Base-by-base conservation (phyloP, 2,329 filamentous ascomycete species). In the Arthroderma uncinatum region DNA sequence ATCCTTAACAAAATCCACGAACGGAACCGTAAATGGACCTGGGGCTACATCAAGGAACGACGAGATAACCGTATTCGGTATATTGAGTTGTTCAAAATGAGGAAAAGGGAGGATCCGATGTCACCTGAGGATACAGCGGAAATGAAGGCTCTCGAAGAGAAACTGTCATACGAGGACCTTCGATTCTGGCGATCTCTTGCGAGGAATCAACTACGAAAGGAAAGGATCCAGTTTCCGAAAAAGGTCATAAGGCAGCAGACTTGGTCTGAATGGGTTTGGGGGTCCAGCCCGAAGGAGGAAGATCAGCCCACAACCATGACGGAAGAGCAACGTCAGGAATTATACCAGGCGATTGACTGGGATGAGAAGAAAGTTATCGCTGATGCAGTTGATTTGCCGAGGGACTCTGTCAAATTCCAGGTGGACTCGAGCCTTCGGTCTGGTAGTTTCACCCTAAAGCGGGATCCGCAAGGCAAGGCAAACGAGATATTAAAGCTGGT, bases 321-420 rank as follows among this genome's bases (percentile, higher is more conserved):
- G 0, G 93, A 98, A 60, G 85, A 97, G 71, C 91, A 99, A 70
- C 85, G 92, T 42, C 90, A 97, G 69, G 92, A 98, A 72, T 80
- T 99, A 8, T 98, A 97, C 70, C 86, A 94, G 64, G 94, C 89
- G 53, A 99, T 99, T 65, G 93, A 97, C 66, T 99, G 92, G 85
- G 89, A 98, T 61, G 93, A 99, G 72, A 97, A 96, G 76, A 85
- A 91, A 59, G 88, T 87, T 1, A 79, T 98, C 39, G 80, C 89
- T 0, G 90, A 95, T 63, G 85, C 87, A 42, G 85, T 99, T 2
- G 93, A 98, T 64, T 78, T 90, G 33, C 94, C 94, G 0, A 83
- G 88, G 56, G 93, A 99, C 64, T 89, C 89, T 8, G 80, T 98
- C 66, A 96, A 97, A 72, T 79, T 97, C 70, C 89, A 96, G 68